Conservation (phyloP, 768 basidiomycete genomes). For the Amanita molliuscula region DNA sequence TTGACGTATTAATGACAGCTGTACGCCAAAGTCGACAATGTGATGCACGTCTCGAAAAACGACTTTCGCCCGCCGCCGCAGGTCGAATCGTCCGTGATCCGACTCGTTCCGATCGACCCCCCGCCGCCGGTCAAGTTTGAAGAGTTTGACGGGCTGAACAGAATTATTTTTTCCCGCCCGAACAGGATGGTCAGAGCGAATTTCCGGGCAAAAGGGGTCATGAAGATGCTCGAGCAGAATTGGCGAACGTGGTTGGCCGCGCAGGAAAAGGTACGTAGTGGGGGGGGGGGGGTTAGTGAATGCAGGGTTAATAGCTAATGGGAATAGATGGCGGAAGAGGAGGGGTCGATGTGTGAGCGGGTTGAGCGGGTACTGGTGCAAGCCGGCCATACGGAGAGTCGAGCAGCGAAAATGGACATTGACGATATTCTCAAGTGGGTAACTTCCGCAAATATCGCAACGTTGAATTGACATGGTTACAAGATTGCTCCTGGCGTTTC, state of each 20-base stretch:
- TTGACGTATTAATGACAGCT: no score
- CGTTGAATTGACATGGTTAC: not conserved
- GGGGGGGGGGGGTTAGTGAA: not conserved
- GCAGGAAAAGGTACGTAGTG: conserved; percentile 45
- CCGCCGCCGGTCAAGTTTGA: conserved; percentile 94
- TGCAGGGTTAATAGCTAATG: not conserved
- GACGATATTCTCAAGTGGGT: conserved; percentile 80
- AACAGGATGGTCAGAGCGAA: conserved; percentile 88
- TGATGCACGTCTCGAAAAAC: conserved; percentile 94
- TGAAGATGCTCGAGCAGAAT: conserved; percentile 91
- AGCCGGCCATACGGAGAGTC: conserved; percentile 61
- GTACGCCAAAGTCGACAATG: conserved; percentile 91
- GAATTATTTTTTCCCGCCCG: conserved; percentile 81
- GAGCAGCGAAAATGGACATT: conserved; percentile 89
- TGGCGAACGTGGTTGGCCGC: conserved; percentile 88
- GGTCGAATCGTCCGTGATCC: conserved; percentile 89
- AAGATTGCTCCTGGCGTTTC: conserved; percentile 70
- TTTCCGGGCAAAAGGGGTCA: conserved; percentile 90
- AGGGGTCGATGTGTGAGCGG: conserved; percentile 54
- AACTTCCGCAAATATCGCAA: conserved; percentile 11
- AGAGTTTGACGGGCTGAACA: conserved; percentile 92
- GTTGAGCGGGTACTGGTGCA: conserved; percentile 68
- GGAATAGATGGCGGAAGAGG: conserved; percentile 57
- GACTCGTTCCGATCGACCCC: conserved; percentile 86
- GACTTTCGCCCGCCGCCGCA: conserved; percentile 94